Conservation (phyloP, 140 eudicot genomes). For the Flaveria floridana region DNA sequence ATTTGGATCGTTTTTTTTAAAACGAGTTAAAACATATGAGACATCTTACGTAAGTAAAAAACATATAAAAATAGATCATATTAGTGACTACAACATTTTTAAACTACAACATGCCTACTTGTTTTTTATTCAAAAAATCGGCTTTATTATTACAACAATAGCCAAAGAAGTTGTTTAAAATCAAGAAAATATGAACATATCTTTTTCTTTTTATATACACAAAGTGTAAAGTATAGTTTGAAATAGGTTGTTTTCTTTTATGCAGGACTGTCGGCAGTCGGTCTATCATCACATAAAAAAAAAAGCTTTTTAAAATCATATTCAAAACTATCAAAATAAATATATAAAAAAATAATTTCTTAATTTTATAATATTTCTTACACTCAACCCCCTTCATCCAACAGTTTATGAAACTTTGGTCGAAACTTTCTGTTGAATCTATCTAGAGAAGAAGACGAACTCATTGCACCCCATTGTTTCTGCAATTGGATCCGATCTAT, state of each 20-base stretch:
- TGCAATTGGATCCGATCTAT: constrained; percentile 23
- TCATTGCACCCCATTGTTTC: constrained; percentile 13
- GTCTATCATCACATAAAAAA: not conserved
- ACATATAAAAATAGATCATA: too few species aligned
- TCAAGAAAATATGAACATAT: too few species aligned
- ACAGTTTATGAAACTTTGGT: not conserved
- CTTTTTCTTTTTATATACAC: too few species aligned
- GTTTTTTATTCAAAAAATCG: too few species aligned
- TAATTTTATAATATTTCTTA: not conserved
- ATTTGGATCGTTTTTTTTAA: too few species aligned
- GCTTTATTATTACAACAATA: too few species aligned
- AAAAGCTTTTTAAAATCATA: not conserved
- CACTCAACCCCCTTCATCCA: not conserved
- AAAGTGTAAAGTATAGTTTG: not conserved
- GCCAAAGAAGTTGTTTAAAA: too few species aligned
- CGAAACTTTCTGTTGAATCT: not conserved
- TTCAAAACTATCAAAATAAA: not conserved
- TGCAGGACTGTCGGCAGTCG: not conserved
- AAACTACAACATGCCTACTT: too few species aligned
- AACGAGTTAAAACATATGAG: too few species aligned
- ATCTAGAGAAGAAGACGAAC: constrained; percentile 27
- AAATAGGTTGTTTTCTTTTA: not conserved
- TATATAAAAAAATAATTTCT: not conserved
- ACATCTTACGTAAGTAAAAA: too few species aligned
- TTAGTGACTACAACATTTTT: too few species aligned